Evolutionary conservation across 2,329 filamentous ascomycete species (phyloP).

Genomic region (Tolypocladium pustulatum): DNA sequence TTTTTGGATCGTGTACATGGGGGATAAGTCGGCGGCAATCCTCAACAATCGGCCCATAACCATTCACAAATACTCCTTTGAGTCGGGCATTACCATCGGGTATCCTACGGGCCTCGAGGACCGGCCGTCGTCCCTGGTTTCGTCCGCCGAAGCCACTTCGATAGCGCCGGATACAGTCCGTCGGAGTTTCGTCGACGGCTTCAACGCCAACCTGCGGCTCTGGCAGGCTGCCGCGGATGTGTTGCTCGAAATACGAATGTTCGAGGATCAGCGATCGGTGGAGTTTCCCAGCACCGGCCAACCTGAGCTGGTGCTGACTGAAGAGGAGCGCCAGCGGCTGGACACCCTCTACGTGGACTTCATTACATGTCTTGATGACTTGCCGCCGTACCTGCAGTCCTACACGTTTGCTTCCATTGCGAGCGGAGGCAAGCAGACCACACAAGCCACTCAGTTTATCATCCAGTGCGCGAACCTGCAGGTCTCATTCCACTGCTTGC

Average conservation of each 20-base stretch:
- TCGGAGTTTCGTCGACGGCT: constrained; percentile 24
- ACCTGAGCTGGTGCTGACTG: constrained; percentile 5
- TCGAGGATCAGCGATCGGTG: constrained; percentile 15
- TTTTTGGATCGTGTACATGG: constrained; percentile 29
- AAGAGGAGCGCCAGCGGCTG: constrained; percentile 19
- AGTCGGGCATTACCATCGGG: constrained; percentile 25
- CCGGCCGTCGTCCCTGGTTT: constrained; percentile 4
- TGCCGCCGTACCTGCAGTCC: constrained; percentile 24
- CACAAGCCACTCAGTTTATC: constrained; percentile 18
- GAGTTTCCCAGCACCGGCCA: not conserved
- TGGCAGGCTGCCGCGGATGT: constrained; percentile 30
- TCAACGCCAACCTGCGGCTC: constrained; percentile 29
- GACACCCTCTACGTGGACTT: constrained; percentile 27
- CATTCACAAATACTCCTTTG: constrained; percentile 31
- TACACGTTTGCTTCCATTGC: constrained; percentile 11
- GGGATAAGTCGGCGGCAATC: constrained; percentile 28
- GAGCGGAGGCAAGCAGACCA: constrained; percentile 6
- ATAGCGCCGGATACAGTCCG: constrained; percentile 6
- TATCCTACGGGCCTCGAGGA: constrained; percentile 21
- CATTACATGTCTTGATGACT: constrained; percentile 27
- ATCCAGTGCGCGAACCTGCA: constrained; percentile 31
- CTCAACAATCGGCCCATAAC: constrained; percentile 31
- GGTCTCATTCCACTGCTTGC: constrained; percentile 27
- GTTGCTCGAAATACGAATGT: constrained; percentile 22
- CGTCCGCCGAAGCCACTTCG: constrained; percentile 5